These are phyloP conservation scores for Talaromyces sp. DNA, from an alignment of 2,329 filamentous ascomycete genomes.

Conservation along the genomic window DNA sequence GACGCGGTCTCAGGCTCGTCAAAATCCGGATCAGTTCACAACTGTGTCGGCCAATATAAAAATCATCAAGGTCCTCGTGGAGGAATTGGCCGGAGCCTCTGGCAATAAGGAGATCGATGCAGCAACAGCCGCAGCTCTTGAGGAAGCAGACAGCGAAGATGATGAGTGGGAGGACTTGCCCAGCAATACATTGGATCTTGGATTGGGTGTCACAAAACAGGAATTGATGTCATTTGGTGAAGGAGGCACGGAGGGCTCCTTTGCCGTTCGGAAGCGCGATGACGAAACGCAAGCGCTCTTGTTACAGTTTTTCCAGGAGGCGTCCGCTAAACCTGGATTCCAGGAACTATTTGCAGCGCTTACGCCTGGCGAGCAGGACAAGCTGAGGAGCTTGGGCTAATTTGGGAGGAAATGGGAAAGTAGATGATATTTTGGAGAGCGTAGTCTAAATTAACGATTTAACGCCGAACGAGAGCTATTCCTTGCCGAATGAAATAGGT, in stretches of 20 bases:
- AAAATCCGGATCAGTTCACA: constrained; percentile 87
- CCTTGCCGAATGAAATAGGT: neutral
- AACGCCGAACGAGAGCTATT: neutral
- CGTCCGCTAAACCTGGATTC: constrained; percentile 54
- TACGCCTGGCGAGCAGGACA: constrained; percentile 50
- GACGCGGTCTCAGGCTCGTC: constrained; percentile 84
- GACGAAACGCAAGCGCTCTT: constrained; percentile 88
- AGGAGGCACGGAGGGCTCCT: constrained; percentile 47
- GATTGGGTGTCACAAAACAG: constrained; percentile 62
- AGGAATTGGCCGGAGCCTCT: constrained; percentile 80
- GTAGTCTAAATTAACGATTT: neutral
- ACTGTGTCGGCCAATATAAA: constrained; percentile 85
- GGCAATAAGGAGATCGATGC: constrained; percentile 52
- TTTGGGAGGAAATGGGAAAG: neutral
- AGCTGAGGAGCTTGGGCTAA: constrained; percentile 33
- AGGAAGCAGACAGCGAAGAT: constrained; percentile 61
- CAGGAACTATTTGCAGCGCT: constrained; percentile 54
- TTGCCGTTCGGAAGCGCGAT: constrained; percentile 64
- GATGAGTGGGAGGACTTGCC: constrained; percentile 89
- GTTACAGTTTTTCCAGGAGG: constrained; percentile 70
- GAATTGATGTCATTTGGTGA: constrained; percentile 76
- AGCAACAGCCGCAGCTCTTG: constrained; percentile 57
- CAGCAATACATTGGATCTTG: constrained; percentile 73
- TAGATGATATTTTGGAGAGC: neutral
- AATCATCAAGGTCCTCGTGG: constrained; percentile 91